Evolutionary conservation across 2,329 filamentous ascomycete genomes (phyloP).

Genomic region (Ambrosiella xylebori): DNA sequence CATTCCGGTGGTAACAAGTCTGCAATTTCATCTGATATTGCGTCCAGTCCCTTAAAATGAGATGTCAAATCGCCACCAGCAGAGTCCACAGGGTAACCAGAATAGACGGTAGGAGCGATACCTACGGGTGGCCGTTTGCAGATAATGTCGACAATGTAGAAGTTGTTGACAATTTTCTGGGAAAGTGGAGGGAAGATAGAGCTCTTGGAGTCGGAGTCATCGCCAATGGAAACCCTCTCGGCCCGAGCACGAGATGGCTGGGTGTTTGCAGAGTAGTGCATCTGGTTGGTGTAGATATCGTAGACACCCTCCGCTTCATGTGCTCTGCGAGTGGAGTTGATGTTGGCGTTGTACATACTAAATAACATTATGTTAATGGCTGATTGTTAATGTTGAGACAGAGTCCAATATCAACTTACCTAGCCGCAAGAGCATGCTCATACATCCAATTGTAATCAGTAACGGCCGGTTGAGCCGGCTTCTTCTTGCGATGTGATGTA

Average conservation of each 20-base stretch:
- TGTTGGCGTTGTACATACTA: slow-evolving; percentile 68
- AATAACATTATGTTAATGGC: slow-evolving; percentile 16
- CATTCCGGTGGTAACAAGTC: slow-evolving; percentile 53
- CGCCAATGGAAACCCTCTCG: slow-evolving; percentile 32
- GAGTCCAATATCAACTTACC: slow-evolving; percentile 32
- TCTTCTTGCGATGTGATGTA: slow-evolving; percentile 56
- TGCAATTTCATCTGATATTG: slow-evolving; percentile 46
- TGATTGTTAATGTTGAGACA: not conserved
- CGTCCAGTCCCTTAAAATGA: slow-evolving; percentile 43
- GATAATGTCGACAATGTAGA: slow-evolving; percentile 36
- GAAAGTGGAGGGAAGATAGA: slow-evolving; percentile 31
- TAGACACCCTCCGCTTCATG: slow-evolving; percentile 63
- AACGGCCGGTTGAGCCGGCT: slow-evolving; percentile 72
- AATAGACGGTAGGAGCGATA: slow-evolving; percentile 28
- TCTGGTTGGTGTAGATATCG: slow-evolving; percentile 81
- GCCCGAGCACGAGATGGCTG: slow-evolving; percentile 78
- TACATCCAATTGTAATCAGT: slow-evolving; percentile 94
- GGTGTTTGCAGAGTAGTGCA: slow-evolving; percentile 76
- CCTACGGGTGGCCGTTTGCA: slow-evolving; percentile 34
- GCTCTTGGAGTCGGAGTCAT: slow-evolving; percentile 18
- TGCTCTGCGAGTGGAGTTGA: slow-evolving; percentile 46
- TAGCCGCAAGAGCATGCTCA: slow-evolving; percentile 81
- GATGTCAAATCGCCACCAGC: slow-evolving; percentile 29
- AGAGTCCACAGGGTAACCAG: slow-evolving; percentile 24
- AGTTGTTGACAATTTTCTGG: slow-evolving; percentile 35